Base-by-base conservation (phyloP, 2,329 filamentous ascomycete species). In the Aspergillus uvarum region DNA sequence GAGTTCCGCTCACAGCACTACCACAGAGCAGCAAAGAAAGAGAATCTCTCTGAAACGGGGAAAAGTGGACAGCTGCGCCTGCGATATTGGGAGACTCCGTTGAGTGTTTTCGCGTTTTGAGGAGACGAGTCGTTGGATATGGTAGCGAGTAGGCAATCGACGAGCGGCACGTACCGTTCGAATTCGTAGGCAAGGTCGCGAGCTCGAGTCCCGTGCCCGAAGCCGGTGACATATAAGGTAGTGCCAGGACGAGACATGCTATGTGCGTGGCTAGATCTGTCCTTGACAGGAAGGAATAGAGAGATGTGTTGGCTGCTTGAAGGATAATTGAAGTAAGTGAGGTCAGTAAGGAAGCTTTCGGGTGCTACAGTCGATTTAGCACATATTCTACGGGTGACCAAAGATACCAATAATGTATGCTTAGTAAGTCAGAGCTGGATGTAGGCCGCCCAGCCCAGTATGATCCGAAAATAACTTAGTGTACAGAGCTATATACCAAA, bases 111-210 rank as follows among this genome's bases (percentile, higher is more conserved):
- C 67, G 72, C 73, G 73, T 61, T 63, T 63, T 65, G 67, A 64
- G 66, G 66, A 69, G 55, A 68, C 65, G 67, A 67, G 58, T 68
- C 70, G 72, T 61, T 72, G 71, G 73, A 74, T 69, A 75, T 76
- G 72, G 72, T 77, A 79, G 77, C 75, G 72, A 69, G 72, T 67
- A 69, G 67, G 38, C 61, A 72, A 71, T 70, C 68, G 72, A 71
- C 73, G 74, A 81, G 80, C 82, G 79, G 84, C 85, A 96, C 93
- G 87, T 96, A 97, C 92, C 94, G 92, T 93, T 98, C 94, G 90
- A 98, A 98, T 86, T 98, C 94, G 90, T 96, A 97, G 84, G 94
- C 92, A 79, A 98, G 91, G 85, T 99, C 93, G 87, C 95, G 92
- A 79, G 95, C 92, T 84, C 95, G 92, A 79, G 94, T 97, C 80